Conservation (phyloP, 352 stramenopile genomes). For the Elongisporangium prolatum region DNA sequence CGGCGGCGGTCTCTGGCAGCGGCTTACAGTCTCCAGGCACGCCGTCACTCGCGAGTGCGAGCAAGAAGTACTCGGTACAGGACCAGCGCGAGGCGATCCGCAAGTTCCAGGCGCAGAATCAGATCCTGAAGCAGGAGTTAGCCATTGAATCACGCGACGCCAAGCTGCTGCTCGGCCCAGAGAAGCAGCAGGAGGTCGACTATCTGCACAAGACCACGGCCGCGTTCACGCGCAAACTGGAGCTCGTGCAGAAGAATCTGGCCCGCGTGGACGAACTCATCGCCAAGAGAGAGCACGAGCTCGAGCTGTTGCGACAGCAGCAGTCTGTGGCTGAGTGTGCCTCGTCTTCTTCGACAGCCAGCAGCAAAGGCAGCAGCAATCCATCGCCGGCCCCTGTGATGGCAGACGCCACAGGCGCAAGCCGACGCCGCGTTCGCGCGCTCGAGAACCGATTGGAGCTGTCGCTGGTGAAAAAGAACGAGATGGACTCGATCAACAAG, state of each 20-base stretch:
- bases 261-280: slow-evolving; percentile 42
- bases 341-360: not conserved
- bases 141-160: slow-evolving; percentile 63
- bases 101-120: slow-evolving; percentile 67
- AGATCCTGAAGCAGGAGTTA: slow-evolving; percentile 70
- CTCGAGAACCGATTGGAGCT: slow-evolving; percentile 75
- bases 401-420: slow-evolving; percentile 38
- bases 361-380: slow-evolving; percentile 4
- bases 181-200: slow-evolving; percentile 53
- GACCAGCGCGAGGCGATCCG: slow-evolving; percentile 69
- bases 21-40: not conserved
- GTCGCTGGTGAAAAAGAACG: slow-evolving; percentile 74
- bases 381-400: not conserved
- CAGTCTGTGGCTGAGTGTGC: slow-evolving; percentile 15
- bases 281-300: slow-evolving; percentile 36
- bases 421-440: slow-evolving; percentile 38
- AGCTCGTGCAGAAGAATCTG: slow-evolving; percentile 31
- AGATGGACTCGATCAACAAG: slow-evolving; percentile 81
- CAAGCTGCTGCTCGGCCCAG: slow-evolving; percentile 37
- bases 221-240: slow-evolving; percentile 47
- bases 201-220: slow-evolving; percentile 47
- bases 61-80: slow-evolving; percentile 48
- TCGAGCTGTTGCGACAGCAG: slow-evolving; percentile 36
- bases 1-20: not conserved
- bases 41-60: slow-evolving; percentile 2